A percentile compares a stretch with the other conserved stretches of the same genome.
Conservation (phyloP, 1,139 yeast genomes). For the Meyerozyma athensensis region DNA sequence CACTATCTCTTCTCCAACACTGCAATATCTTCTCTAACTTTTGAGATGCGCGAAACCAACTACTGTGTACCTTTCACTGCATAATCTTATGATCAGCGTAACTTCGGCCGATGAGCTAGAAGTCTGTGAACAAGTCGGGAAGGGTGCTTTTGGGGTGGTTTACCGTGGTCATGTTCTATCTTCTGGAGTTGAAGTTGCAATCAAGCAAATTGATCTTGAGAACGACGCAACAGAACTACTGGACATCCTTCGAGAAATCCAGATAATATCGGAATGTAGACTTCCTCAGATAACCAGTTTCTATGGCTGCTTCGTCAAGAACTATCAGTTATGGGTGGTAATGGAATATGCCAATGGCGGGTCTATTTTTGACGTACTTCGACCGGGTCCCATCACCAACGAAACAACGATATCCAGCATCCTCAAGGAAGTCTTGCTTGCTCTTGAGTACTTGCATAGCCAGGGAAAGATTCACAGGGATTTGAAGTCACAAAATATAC, state of each 20-base stretch:
- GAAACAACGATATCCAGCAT: constrained; percentile 53
- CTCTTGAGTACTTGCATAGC: constrained; percentile 65
- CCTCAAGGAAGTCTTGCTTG: constrained; percentile 55
- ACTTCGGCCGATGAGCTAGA: constrained; percentile 39
- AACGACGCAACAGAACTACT: constrained; percentile 68
- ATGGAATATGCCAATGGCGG: constrained; percentile 89
- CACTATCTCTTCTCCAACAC: too few relatives aligned
- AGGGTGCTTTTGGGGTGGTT: constrained; percentile 88
- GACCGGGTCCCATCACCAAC: constrained; percentile 53
- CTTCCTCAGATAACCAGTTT: constrained; percentile 68
- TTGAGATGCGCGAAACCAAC: too few relatives aligned
- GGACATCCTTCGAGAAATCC: constrained; percentile 78
- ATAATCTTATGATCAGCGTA: constrained; percentile 20
- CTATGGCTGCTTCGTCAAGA: constrained; percentile 76
- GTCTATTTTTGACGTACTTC: constrained; percentile 61
- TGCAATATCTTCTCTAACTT: too few relatives aligned
- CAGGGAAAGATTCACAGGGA: constrained; percentile 86
- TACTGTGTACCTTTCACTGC: too few relatives aligned
- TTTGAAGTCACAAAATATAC: constrained; percentile 78
- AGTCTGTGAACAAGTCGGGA: constrained; percentile 72
- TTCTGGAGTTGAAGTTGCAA: constrained; percentile 52
- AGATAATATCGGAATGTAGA: constrained; percentile 69
- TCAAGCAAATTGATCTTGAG: constrained; percentile 76
- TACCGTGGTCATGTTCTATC: constrained; percentile 62
- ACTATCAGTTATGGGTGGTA: constrained; percentile 77